phyloP scores from a whole-genome alignment of 768 basidiomycete genomes.

The Pleurotus sapidus region DNA sequence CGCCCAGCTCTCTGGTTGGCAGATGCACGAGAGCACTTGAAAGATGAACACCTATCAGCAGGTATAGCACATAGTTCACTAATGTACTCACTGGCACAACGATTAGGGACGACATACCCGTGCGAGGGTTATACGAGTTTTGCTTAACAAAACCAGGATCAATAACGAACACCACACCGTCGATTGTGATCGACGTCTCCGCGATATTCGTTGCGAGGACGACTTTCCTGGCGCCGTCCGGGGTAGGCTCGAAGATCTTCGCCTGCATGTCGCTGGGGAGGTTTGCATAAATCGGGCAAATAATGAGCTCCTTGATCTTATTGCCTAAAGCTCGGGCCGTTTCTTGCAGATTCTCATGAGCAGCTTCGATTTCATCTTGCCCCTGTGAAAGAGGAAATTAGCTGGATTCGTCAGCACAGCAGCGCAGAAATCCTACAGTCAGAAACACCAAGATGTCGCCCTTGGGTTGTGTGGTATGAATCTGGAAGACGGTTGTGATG shows the following conservation, averaged over 20 bases:
- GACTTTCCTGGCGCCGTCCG: slow-evolving; percentile 93
- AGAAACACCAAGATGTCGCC: slow-evolving; percentile 98
- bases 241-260: slow-evolving; percentile 99
- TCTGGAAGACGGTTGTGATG: slow-evolving; percentile 98
- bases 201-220: slow-evolving; percentile 99
- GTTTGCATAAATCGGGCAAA: slow-evolving; percentile 98
- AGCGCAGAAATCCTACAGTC: slow-evolving; percentile 53
- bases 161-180: slow-evolving; percentile 98
- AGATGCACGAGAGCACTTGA: slow-evolving; percentile 91
- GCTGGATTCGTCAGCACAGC: neutral
- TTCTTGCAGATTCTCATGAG: slow-evolving; percentile 94
- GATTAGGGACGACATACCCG: slow-evolving; percentile 95
- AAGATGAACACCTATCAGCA: neutral
- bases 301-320: slow-evolving; percentile 90
- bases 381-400: slow-evolving; percentile 48
- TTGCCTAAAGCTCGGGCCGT: slow-evolving; percentile 93
- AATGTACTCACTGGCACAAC: slow-evolving; percentile 81
- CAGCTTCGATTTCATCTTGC: slow-evolving; percentile 98
- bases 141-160: slow-evolving; percentile 99
- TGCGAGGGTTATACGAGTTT: slow-evolving; percentile 97
- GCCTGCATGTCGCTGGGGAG: slow-evolving; percentile 99
- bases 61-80: neutral
- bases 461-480: slow-evolving; percentile 96
- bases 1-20: slow-evolving; percentile 97
- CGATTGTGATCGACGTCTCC: slow-evolving; percentile 99